Base-by-base conservation (phyloP, 768 basidiomycete genomes). In the Calocera cornea region DNA sequence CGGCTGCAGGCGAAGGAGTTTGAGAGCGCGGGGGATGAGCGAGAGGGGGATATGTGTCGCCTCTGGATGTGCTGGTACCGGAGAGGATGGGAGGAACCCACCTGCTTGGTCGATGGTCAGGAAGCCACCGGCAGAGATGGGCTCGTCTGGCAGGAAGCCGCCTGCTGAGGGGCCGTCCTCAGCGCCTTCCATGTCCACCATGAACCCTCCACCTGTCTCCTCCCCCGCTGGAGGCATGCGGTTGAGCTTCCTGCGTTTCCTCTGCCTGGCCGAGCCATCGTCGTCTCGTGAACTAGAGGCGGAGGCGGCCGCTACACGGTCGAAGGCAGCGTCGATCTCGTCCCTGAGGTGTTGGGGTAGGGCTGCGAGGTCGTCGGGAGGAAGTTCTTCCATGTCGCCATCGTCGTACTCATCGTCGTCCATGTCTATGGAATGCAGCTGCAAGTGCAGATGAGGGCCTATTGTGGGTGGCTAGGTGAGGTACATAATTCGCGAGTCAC, bases 11-110 rank as follows among this genome's bases (percentile, higher is more conserved):
- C 86, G 84, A 22, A 93, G 80, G 19, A 78, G 72, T 70, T 82
- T 81, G 1, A 93, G 82, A 12, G 88, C 89, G 12, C 75, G 69
- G 1, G 89, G 85, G 47, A 92, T 79, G 24, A 79, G 75, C 14
- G 82, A 80, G 34, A 92, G 72, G 0, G 83, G 80, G 24, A 91
- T 84, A 38, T 79, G 65, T 5, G 14, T 60, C 24, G 44, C 8
- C 19, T 47, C 7, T 27, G 14, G 2, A 29, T 5, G 2, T 60
- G 54, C 11, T 27, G 54, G 2, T 60, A 27, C 11, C 5, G 24
- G 54, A 27, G 31, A 60, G 31, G 54, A 60, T 7, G 54, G 27
- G 27, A 27, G 44, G 44, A 47, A 41, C 40, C 40, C 40, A 19
- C 19, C 10, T 10, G 40, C 19, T 41, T 19, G 40, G 10, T 19